Base-by-base conservation (phyloP, 1,284 basidiomycete species). In the Termitomyces sp. region DNA sequence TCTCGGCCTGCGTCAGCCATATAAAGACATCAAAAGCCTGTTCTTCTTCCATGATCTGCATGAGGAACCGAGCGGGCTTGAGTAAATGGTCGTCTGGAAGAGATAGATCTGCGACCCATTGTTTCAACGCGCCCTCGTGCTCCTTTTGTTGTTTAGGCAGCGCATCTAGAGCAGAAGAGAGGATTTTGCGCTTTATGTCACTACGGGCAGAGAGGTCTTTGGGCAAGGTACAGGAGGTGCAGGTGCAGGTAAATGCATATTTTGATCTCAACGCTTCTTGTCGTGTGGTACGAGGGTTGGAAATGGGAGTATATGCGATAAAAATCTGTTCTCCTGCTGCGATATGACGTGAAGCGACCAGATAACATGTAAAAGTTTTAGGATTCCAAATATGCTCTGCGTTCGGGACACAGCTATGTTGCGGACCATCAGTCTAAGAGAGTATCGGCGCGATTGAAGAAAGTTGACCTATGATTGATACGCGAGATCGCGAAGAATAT, bases 181-280 rank as follows among this genome's bases (percentile, higher is more conserved):
- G 17, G n/a, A 57, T 13, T 21, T 43, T 39, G 47, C 58, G 60
- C 26, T 53, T 53, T 17, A 58, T 19, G 49, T 64, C 62, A 38
- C 62, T 64, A 9, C 46, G 53, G 26, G 24, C 26, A n/a, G 60
- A 59, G 33, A 63, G 52, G 7, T 42, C 26, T 1, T 50, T 44
- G 24, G 59, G 55, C n/a, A 63, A 41, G 9, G 31, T 26, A 30
- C 63, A 64, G 19, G 45, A 50, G 8, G 58, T 8, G 24, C 63
- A 65, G 31, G 21, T 36, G 45, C 63, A 65, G 6, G 17, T 54
- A 53, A 64, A 65, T 31, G 47, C 30, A 31, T 64, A 64, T 54
- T 60, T 58, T 1, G 39, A 38, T 15, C 15, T 30, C 15, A 62
- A 33, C 15, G 41, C 10, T 26, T 31, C 21, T 13, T 55, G 58